Conservation (phyloP, 441 rosid species). For the Gossypium gossypioides region DNA sequence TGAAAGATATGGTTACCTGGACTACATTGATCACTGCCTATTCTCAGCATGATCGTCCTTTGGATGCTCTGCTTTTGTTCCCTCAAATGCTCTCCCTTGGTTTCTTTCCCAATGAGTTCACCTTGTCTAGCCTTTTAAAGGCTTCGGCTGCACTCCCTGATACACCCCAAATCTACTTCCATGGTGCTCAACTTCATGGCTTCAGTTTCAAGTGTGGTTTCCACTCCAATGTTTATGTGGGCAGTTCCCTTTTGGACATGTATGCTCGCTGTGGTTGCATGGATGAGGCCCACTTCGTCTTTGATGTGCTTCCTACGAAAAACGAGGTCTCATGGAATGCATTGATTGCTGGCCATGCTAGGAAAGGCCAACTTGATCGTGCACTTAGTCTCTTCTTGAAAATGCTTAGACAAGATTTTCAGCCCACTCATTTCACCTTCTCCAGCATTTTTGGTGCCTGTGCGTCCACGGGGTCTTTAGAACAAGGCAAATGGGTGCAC, state of each 20-base stretch:
- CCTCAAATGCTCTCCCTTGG: slow-evolving; percentile 28
- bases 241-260: slow-evolving; percentile 39
- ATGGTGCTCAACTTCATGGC: slow-evolving; percentile 38
- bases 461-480: slow-evolving; percentile 27
- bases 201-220: slow-evolving; percentile 34
- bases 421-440: slow-evolving; percentile 30
- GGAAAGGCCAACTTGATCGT: slow-evolving; percentile 24
- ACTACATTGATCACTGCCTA: slow-evolving; percentile 32
- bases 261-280: slow-evolving; percentile 28
- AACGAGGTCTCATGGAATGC: slow-evolving; percentile 44
- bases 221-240: slow-evolving; percentile 32
- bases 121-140: slow-evolving; percentile 37
- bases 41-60: slow-evolving; percentile 26
- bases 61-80: slow-evolving; percentile 34
- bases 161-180: slow-evolving; percentile 2
- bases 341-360: slow-evolving; percentile 32
- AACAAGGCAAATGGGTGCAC: slow-evolving; percentile 40
- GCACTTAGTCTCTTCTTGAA: slow-evolving; percentile 19
- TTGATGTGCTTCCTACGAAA: slow-evolving; percentile 17
- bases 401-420: slow-evolving; percentile 25
- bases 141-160: slow-evolving; percentile 22
- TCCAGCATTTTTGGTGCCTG: slow-evolving; percentile 30
- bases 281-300: slow-evolving; percentile 23
- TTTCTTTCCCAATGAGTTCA: slow-evolving; percentile 34
- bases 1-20: slow-evolving; percentile 31